These are phyloP conservation scores for Claviceps fusiformis DNA, from an alignment of 2,329 filamentous ascomycete species.

Conservation along the genomic window DNA sequence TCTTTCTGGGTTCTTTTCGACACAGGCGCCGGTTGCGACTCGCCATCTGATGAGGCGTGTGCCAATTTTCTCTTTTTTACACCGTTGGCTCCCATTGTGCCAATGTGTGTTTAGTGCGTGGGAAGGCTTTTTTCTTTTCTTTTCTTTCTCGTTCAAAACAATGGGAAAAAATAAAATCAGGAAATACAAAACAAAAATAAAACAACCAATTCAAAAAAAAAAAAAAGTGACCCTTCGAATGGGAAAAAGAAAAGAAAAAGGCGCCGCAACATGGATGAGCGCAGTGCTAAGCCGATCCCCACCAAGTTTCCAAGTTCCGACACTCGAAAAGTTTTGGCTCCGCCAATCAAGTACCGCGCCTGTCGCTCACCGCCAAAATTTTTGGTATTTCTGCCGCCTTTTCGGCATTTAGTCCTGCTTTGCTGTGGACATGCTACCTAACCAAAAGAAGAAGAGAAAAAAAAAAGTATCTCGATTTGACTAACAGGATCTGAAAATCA, in stretches of 20 bases:
- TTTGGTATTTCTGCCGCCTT: slow-evolving; percentile 20
- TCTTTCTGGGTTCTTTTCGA: slow-evolving; percentile 38
- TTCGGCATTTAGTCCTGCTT: not conserved
- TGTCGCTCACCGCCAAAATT: slow-evolving; percentile 25
- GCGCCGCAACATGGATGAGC: not conserved
- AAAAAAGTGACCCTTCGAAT: not conserved
- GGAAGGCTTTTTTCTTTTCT: not conserved
- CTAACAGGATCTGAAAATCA: not conserved
- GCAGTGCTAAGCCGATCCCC: not conserved
- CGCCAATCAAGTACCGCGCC: slow-evolving; percentile 11
- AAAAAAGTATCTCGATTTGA: no score
- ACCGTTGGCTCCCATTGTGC: slow-evolving; percentile 33
- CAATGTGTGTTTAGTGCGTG: not conserved
- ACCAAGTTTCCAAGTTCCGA: not conserved
- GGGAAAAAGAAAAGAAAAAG: not conserved
- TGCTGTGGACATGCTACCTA: slow-evolving; percentile 3
- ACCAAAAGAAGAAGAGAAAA: not conserved
- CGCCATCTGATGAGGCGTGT: slow-evolving; percentile 35
- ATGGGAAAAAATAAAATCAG: not conserved
- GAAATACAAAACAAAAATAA: not conserved
- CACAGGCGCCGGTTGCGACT: slow-evolving; percentile 19
- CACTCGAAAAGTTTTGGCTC: slow-evolving; percentile 3
- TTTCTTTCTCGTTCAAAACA: no score
- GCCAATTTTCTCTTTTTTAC: slow-evolving; percentile 46
- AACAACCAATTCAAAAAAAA: no score